Evolutionary conservation across 768 basidiomycete genomes (phyloP), one percentile per base, ranked within the genome.

Genomic region (Suillus luteus): DNA sequence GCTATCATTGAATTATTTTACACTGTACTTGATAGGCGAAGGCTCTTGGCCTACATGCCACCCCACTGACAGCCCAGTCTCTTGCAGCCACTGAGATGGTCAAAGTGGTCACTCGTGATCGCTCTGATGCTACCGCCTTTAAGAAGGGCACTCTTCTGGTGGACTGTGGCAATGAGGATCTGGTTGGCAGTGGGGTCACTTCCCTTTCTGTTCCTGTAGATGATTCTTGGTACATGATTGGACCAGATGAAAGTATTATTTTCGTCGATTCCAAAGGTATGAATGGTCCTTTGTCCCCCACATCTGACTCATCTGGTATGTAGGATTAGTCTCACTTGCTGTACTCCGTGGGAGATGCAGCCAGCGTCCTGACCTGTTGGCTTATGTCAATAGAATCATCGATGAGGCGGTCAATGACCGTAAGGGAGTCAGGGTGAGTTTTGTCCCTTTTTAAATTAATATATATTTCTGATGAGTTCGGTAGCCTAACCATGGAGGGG

Each of bases 401-500:
- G 31, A 43, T 19, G 17, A 52, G 31, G 60, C 60, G 11, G 60
- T 55, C 24, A 49, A 38, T 15, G 24, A 37, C 33, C 8, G 15
- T 49, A 27, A 17, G 17, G 38, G 17, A 1, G 27, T 43, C 12
- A 24, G 60, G 27, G 48, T 61, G 8, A n/a, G 19, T 44, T 44
- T 44, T n/a, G 19, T 2, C 19, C 6, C 3, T 0, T 44, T 8
- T n/a, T 15, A 44, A 3, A 8, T 44, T 8, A 4, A 10, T 44
- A 44, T 44, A 44, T 44, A 4, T 44, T 19, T 43, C 44, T n/a
- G 2, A 44, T n/a, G 3, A 8, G 44, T 6, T n/a, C 19, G 19
- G 12, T 33, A 61, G 60, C 60, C 24, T 17, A 54, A 15, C 9
- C 46, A 54, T 55, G 48, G n/a, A 2, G 48, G 60, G 33, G 31